These are phyloP conservation scores for Pisolithus thermaeus DNA, from an alignment of 1,284 basidiomycete genomes.

Conservation along the genomic window DNA sequence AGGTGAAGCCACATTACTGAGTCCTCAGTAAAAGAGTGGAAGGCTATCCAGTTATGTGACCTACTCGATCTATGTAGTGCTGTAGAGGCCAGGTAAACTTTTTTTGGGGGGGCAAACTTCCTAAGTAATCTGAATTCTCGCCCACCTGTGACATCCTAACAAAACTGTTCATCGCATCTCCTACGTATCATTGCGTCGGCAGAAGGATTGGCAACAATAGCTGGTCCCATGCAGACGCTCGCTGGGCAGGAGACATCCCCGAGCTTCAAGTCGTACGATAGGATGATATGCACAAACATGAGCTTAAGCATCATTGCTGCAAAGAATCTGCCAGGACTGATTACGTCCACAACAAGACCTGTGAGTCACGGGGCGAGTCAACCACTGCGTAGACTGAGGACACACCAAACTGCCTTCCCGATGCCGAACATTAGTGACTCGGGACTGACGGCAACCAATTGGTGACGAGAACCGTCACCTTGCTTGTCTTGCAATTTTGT, in stretches of 20 bases:
- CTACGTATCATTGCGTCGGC: not conserved
- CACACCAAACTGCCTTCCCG: constrained; percentile 16
- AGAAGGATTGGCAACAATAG: not conserved
- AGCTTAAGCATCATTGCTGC: constrained; percentile 7
- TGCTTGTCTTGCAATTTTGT: constrained; percentile 11
- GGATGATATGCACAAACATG: constrained; percentile 6
- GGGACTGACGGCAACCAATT: constrained; percentile 11
- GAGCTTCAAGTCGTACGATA: constrained; percentile 10
- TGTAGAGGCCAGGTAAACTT: no score
- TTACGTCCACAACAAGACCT: not conserved
- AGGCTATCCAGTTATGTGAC: no score
- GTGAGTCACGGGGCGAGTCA: not conserved
- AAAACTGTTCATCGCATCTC: not conserved
- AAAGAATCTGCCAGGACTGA: constrained; percentile 12
- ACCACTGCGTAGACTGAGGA: not conserved
- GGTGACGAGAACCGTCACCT: constrained; percentile 13
- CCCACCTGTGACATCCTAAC: no score
- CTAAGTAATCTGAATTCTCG: no score
- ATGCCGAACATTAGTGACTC: constrained; percentile 19
- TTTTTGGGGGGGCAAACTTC: no score
- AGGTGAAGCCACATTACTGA: no score
- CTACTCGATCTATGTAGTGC: no score
- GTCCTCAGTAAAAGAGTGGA: no score
- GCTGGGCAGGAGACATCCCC: not conserved
- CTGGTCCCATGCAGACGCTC: not conserved